Percentiles rank a stretch among this genome's conserved stretches.
Conservation (phyloP, 495 filamentous ascomycete species). For the Aspergillus saccharolyticus region DNA sequence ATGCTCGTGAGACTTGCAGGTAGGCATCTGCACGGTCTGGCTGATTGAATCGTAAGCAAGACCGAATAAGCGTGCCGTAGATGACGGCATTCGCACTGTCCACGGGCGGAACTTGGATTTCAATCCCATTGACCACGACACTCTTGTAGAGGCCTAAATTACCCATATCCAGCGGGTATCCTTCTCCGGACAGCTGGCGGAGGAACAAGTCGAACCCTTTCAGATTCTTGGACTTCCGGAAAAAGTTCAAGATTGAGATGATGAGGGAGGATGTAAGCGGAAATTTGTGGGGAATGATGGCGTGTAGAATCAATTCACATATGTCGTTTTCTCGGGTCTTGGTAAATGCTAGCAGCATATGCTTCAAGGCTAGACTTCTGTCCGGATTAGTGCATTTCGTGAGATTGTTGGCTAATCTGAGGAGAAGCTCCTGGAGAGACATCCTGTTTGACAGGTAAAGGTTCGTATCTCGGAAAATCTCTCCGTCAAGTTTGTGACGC, state of each 20-base stretch:
- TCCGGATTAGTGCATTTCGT: constrained; percentile 34
- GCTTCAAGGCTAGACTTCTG: constrained; percentile 27
- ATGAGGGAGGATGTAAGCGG: constrained; percentile 34
- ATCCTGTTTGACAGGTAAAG: constrained; percentile 27
- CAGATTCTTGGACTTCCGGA: constrained; percentile 41
- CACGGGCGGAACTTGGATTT: constrained; percentile 34
- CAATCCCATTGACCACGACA: constrained; percentile 32
- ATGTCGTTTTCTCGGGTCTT: constrained; percentile 40
- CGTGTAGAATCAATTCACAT: constrained; percentile 33
- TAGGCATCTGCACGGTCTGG: constrained; percentile 43
- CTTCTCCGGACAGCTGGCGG: constrained; percentile 35
- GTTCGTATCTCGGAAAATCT: constrained; percentile 29
- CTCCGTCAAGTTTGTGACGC: constrained; percentile 24
- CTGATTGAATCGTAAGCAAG: constrained; percentile 40
- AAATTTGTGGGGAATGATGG: constrained; percentile 38
- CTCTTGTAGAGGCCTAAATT: constrained; percentile 30
- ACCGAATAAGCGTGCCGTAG: constrained; percentile 31
- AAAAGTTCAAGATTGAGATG: constrained; percentile 32
- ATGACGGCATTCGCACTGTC: constrained; percentile 33
- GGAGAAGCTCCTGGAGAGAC: constrained; percentile 34
- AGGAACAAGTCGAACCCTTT: constrained; percentile 41
- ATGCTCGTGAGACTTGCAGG: constrained; percentile 31
- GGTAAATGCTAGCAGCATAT: constrained; percentile 37
- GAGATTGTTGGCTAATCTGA: constrained; percentile 35
- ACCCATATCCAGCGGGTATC: constrained; percentile 34